Conservation (phyloP, 129 eudicot species). For the Smallanthus sonchifolius region DNA sequence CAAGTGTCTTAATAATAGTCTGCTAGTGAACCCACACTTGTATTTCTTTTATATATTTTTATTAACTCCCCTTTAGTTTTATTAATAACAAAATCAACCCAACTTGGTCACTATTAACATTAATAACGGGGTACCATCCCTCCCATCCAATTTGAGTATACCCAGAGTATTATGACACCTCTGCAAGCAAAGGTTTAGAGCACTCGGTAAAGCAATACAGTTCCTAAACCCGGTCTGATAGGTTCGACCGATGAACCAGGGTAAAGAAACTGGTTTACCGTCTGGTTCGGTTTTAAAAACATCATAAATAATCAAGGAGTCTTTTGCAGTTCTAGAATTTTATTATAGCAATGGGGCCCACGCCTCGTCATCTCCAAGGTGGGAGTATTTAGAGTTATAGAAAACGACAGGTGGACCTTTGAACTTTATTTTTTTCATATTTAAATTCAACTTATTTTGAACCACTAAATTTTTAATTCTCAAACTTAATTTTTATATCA, state of each 20-base stretch:
- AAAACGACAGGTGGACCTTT: constrained; percentile 18
- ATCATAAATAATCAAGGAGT: not conserved
- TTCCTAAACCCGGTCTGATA: no score
- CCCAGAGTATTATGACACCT: no score
- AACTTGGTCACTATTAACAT: not conserved
- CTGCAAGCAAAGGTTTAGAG: no score
- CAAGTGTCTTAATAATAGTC: constrained; percentile 29
- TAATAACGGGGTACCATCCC: not conserved
- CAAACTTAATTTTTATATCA: not conserved
- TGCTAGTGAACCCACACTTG: constrained; percentile 7
- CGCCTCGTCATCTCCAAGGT: constrained; percentile 48
- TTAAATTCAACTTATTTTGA: not conserved
- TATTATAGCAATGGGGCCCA: constrained; percentile 27
- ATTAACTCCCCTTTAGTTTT: not conserved
- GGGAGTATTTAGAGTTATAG: constrained; percentile 30
- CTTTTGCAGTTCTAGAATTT: not conserved
- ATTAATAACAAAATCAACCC: not conserved
- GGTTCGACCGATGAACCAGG: no score
- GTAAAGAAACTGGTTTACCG: no score
- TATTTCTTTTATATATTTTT: not conserved
- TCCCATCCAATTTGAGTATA: not conserved
- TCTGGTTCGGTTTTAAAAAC: no score
- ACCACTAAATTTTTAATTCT: not conserved
- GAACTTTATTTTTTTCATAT: constrained; percentile 4
- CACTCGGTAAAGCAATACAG: no score